A percentile compares a stretch with the other conserved stretches of the same genome.
These are phyloP conservation scores for Cadophora luteo-olivacea DNA, from an alignment of 2,329 filamentous ascomycete genomes.

Conservation along the genomic window DNA sequence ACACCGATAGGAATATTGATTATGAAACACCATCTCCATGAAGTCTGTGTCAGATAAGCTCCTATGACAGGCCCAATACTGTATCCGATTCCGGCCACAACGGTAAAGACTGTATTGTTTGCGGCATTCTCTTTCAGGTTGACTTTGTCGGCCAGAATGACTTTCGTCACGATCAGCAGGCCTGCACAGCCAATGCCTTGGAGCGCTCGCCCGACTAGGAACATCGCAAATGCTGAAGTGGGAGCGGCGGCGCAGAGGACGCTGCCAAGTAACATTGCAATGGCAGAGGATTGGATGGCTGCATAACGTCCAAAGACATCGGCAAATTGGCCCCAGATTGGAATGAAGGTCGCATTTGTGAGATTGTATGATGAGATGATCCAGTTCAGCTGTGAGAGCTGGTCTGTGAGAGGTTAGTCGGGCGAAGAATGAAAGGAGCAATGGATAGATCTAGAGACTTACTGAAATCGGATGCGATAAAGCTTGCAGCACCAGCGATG, in stretches of 20 bases:
- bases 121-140: conserved; percentile 65
- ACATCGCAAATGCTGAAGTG: conserved; percentile 59
- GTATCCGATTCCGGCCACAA: conserved; percentile 61
- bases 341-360: conserved; percentile 70
- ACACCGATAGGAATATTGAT: conserved; percentile 64
- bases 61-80: conserved; percentile 63
- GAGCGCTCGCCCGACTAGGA: conserved; percentile 67
- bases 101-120: conserved; percentile 66
- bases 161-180: conserved; percentile 64
- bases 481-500: conserved; percentile 63
- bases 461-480: conserved; percentile 71
- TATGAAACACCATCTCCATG: conserved; percentile 73
- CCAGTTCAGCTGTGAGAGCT: conserved; percentile 68
- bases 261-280: conserved; percentile 65
- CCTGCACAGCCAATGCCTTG: conserved; percentile 69
- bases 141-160: conserved; percentile 70
- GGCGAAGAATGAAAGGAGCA: too few species aligned
- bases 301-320: conserved; percentile 70
- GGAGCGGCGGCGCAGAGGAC: conserved; percentile 66
- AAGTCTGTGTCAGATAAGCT: conserved; percentile 56
- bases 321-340: conserved; percentile 68
- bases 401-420: conserved; percentile 45
- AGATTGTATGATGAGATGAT: conserved; percentile 74
- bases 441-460: conserved; percentile 33
- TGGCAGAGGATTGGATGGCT: conserved; percentile 61